Evolutionary conservation across 148 eudicot species (phyloP).

Genomic region (Rhododendron ferrugineum): DNA sequence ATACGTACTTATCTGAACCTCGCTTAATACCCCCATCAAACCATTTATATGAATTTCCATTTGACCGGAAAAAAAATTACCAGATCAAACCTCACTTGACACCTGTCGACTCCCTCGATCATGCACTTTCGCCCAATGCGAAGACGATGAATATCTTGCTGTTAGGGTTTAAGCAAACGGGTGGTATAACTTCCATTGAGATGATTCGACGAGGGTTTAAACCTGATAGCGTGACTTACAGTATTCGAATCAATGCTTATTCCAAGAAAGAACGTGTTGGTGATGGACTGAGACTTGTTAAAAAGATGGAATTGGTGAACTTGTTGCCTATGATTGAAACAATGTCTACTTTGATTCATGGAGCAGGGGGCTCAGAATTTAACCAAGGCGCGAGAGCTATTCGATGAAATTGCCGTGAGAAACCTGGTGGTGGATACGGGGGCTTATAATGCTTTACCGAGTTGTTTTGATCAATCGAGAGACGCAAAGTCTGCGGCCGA

Average conservation of each 20-base stretch:
- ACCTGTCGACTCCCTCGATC: conserved; percentile 11
- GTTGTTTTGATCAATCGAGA: conserved; percentile 51
- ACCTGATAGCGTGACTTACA: conserved; percentile 63
- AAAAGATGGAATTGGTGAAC: conserved; percentile 61
- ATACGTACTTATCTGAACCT: too few species aligned
- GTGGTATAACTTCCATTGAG: conserved; percentile 70
- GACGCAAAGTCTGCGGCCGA: conserved; percentile 41
- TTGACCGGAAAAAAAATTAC: too few species aligned
- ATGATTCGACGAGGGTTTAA: conserved; percentile 77
- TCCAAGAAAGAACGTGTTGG: conserved; percentile 60
- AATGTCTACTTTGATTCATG: conserved; percentile 78
- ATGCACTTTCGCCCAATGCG: conserved; percentile 35
- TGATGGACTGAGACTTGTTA: conserved; percentile 63
- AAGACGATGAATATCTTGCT: conserved; percentile 91
- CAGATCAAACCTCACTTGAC: too few species aligned
- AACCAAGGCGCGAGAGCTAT: conserved; percentile 54
- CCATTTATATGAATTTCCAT: too few species aligned
- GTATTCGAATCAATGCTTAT: conserved; percentile 74
- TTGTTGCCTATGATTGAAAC: conserved; percentile 56
- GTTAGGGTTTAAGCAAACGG: conserved; percentile 80
- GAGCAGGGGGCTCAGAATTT: conserved; percentile 72
- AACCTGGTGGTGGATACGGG: conserved; percentile 52
- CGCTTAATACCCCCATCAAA: too few species aligned
- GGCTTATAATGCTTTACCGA: conserved; percentile 70
- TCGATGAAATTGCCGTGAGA: conserved; percentile 50